phyloP scores from a whole-genome alignment of 2,329 filamentous ascomycete species.

The Didymosphaeria variabile region DNA sequence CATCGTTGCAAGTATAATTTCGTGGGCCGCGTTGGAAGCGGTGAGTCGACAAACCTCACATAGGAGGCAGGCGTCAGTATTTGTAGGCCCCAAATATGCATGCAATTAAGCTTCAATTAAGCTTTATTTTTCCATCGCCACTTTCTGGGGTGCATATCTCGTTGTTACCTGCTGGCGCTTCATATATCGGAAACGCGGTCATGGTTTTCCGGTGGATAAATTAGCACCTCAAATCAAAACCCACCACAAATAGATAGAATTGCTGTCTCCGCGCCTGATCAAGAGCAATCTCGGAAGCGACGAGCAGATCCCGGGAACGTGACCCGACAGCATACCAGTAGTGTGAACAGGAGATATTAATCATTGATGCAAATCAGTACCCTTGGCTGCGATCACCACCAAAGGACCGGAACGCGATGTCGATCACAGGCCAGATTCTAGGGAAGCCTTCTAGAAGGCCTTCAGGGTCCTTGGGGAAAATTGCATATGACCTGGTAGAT shows the following conservation, averaged over 20 bases:
- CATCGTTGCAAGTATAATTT: constrained; percentile 46
- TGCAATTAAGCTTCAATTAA: constrained; percentile 13
- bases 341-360: too few species aligned
- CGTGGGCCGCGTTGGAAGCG: not conserved
- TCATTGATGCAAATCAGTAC: too few species aligned
- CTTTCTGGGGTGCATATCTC: constrained; percentile 7
- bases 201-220: constrained; percentile 14
- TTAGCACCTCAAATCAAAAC: constrained; percentile 5
- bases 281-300: not conserved
- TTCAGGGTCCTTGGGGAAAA: not conserved
- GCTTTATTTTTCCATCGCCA: constrained; percentile 5
- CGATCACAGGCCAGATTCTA: not conserved
- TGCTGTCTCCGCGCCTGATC: constrained; percentile 1
- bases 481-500: not conserved
- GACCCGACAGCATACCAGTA: not conserved
- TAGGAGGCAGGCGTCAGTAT: constrained; percentile 20
- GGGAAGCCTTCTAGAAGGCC: not conserved
- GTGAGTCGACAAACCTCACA: constrained; percentile 19
- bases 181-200: constrained; percentile 17
- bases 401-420: not conserved
- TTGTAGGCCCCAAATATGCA: not conserved
- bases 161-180: not conserved
- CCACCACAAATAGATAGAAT: constrained; percentile 1
- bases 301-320: not conserved
- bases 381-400: not conserved